Evolutionary conservation across 2,329 filamentous ascomycete species (phyloP).

Genomic region (Aspergillus fumigatiaffinis): DNA sequence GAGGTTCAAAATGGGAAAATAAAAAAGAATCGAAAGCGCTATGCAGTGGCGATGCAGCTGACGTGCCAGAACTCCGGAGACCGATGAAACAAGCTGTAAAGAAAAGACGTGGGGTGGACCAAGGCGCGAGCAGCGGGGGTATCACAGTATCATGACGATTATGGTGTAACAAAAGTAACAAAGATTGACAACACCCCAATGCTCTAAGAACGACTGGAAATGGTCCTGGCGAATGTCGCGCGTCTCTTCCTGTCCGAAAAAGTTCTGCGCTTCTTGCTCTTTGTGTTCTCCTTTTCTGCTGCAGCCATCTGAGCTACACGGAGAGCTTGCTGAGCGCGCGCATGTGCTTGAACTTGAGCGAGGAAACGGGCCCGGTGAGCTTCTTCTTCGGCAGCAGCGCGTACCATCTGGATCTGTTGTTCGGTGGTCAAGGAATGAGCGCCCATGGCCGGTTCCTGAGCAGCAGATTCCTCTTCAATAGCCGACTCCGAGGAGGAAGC

Average conservation of each 20-base stretch:
- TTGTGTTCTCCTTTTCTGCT: slow-evolving; percentile 22
- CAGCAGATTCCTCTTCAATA: slow-evolving; percentile 27
- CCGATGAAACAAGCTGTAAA: neutral
- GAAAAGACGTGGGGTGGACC: neutral
- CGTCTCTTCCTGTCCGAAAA: slow-evolving; percentile 25
- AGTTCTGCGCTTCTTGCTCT: slow-evolving; percentile 29
- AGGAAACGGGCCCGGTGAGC: slow-evolving; percentile 35
- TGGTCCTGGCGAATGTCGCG: slow-evolving; percentile 6
- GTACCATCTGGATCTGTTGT: slow-evolving; percentile 37
- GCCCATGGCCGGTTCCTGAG: slow-evolving; percentile 19
- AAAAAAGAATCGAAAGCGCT: neutral
- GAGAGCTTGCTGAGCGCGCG: slow-evolving; percentile 37
- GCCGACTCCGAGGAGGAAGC: slow-evolving; percentile 21
- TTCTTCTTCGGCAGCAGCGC: slow-evolving; percentile 34
- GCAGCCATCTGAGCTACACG: slow-evolving; percentile 30
- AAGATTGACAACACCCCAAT: neutral
- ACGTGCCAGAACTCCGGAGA: neutral
- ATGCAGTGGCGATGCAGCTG: neutral
- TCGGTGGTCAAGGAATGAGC: slow-evolving; percentile 33
- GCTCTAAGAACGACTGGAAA: neutral
- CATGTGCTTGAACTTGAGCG: slow-evolving; percentile 40
- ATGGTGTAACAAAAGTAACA: neutral
- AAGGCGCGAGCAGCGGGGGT: too few relatives aligned
- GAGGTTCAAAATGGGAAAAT: neutral
- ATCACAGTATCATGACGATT: too few relatives aligned